Conservation (phyloP, 2,329 filamentous ascomycete species). For the Colletotrichum eleusines region DNA sequence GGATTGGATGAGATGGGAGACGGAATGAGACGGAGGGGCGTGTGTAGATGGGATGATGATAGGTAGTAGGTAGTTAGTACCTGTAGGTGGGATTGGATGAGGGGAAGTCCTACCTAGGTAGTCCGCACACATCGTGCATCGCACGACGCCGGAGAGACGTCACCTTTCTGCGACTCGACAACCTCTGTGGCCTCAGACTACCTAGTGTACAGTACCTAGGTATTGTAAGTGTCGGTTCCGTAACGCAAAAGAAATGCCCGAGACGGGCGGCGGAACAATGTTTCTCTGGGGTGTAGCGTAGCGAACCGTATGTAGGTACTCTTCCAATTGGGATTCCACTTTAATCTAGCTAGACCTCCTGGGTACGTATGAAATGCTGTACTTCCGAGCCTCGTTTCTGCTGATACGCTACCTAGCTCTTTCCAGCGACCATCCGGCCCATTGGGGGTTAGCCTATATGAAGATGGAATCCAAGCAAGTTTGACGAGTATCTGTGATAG, state of each 20-base stretch:
- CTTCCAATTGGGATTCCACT: too few relatives aligned
- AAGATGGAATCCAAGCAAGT: too few relatives aligned
- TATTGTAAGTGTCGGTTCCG: slow-evolving; percentile 12
- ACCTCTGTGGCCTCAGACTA: slow-evolving; percentile 4
- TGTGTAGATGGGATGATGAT: neutral
- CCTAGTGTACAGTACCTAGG: neutral
- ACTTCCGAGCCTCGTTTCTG: too few relatives aligned
- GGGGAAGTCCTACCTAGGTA: neutral
- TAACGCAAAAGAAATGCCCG: slow-evolving; percentile 28
- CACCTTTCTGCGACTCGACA: neutral
- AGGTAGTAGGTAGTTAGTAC: too few relatives aligned
- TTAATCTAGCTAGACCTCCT: too few relatives aligned
- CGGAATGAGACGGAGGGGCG: slow-evolving; percentile 6
- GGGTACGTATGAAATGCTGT: too few relatives aligned
- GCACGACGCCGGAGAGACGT: neutral
- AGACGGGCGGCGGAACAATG: slow-evolving; percentile 20
- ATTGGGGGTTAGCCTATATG: too few relatives aligned
- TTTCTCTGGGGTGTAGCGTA: slow-evolving; percentile 2
- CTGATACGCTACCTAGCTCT: too few relatives aligned
- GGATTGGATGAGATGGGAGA: slow-evolving; percentile 15
- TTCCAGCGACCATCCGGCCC: too few relatives aligned
- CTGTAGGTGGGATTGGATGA: neutral
- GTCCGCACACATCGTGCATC: too few relatives aligned
- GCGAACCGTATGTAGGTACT: too few relatives aligned
- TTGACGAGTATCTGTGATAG: too few relatives aligned